A percentile compares a stretch with the other conserved stretches of the same genome.
phyloP scores from a whole-genome alignment of 2,329 filamentous ascomycete genomes.

The Sodiomyces alkalinus region DNA sequence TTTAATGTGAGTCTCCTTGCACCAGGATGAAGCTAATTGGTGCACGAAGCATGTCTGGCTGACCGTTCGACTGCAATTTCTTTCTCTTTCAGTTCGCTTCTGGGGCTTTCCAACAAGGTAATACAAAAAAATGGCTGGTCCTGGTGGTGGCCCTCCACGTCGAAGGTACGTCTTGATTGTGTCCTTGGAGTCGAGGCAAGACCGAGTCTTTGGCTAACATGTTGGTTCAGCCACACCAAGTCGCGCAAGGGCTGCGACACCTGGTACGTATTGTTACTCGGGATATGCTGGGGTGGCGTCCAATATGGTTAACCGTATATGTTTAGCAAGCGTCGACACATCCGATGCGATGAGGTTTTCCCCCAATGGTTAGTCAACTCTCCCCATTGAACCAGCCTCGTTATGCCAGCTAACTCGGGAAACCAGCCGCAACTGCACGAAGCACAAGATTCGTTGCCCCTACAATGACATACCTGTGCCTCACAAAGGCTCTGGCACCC shows the following conservation, averaged over 20 bases:
- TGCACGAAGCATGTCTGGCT: no score
- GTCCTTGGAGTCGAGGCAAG: no score
- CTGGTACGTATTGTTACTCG: constrained; percentile 34
- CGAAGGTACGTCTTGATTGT: constrained; percentile 41
- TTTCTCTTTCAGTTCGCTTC: constrained; percentile 18
- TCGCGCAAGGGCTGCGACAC: constrained; percentile 97
- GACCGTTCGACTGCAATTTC: no score
- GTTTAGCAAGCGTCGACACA: constrained; percentile 73
- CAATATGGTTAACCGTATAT: constrained; percentile 9
- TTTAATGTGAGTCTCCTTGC: constrained; percentile 13
- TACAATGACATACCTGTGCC: constrained; percentile 78
- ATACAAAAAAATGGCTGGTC: constrained; percentile 86
- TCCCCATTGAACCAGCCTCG: no score
- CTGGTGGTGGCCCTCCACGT: constrained; percentile 81
- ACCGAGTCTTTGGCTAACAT: no score
- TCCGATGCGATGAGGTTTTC: constrained; percentile 93
- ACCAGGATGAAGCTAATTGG: no score
- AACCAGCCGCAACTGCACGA: constrained; percentile 85
- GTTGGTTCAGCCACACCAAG: constrained; percentile 77
- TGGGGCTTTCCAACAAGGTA: constrained; percentile 7
- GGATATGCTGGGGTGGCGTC: background rate
- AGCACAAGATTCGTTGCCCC: constrained; percentile 95
- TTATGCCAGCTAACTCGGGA: constrained; percentile 12
- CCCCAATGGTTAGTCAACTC: constrained; percentile 67
- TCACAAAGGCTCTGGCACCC: constrained; percentile 43